Conservation (phyloP, 2,329 filamentous ascomycete genomes). For the Xylaria sp. region DNA sequence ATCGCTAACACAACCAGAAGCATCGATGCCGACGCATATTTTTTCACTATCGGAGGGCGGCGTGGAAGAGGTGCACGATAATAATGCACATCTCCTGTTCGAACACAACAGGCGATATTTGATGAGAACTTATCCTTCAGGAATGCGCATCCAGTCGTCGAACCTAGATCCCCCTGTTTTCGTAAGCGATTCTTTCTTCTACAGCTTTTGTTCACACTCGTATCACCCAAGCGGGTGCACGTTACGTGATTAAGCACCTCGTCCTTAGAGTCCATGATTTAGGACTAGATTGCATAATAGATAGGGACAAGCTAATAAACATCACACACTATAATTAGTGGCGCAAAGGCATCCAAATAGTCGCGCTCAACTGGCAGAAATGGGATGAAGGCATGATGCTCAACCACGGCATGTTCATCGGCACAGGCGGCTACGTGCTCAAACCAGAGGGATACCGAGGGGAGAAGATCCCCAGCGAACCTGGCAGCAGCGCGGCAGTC, state of each 20-base stretch:
- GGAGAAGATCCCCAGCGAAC: constrained; percentile 44
- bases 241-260: background rate
- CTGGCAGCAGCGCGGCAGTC: constrained; percentile 45
- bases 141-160: constrained; percentile 82
- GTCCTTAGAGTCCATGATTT: background rate
- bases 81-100: constrained; percentile 69
- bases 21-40: constrained; percentile 72
- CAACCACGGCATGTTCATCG: constrained; percentile 91
- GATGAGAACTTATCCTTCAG: constrained; percentile 90
- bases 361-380: constrained; percentile 93
- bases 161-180: constrained; percentile 87
- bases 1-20: constrained; percentile 77
- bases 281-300: background rate
- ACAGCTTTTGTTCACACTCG: background rate
- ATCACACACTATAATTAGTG: constrained; percentile 60
- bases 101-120: constrained; percentile 83
- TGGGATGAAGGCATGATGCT: constrained; percentile 95
- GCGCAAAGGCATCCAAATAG: constrained; percentile 89
- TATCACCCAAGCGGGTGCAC: background rate
- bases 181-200: constrained; percentile 35
- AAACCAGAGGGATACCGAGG: constrained; percentile 74
- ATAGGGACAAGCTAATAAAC: constrained; percentile 23
- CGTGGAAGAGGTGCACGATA: constrained; percentile 70
- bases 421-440: constrained; percentile 84
- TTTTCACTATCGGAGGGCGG: constrained; percentile 74